Evolutionary conservation across 2,329 filamentous ascomycete species (phyloP), one percentile per base, ranked within the genome.

Genomic region (Aphanocladium album): DNA sequence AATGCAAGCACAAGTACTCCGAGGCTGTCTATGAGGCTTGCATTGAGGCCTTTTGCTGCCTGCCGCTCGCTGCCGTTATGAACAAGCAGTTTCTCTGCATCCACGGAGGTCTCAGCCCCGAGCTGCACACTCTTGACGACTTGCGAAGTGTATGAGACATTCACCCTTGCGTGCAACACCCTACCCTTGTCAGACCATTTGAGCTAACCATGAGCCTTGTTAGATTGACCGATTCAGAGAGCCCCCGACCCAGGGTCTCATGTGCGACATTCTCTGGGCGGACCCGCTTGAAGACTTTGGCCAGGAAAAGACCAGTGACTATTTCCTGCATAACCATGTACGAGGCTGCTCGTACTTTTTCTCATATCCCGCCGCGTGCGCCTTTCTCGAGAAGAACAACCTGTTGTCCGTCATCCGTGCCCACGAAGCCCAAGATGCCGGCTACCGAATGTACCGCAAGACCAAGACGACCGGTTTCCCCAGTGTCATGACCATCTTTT

Each of bases 71-170:
- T 61, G 95, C 95, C 30, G 88, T 99, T 67, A 99, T 99, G 95
- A 99, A 99, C 85, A 99, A 99, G 82, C 95, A 99, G 76, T 99
- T 99, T 77, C 80, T 99, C 67, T 99, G 95, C 74, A 98, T 99
- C 69, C 95, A 99, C 74, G 95, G 95, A 71, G 95, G 95, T 64
- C 80, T 99, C 68, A 97, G 93, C 74, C 95, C 95, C 7, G 95
- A 99, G 76, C 80, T 99, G 64, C 93, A 98, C 75, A 97, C 93
- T 5, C 82, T 99, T 58, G 95, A 99, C 68, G 95, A 99, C 70
- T 78, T 99, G 68, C 92, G 93, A 81, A 89, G 82, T 72, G 91
- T 95, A 78, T 67, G 89, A 45, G 27, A 25, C 27, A 21, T 19
- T 1, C 5, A 9, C 11, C 5, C 33, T 25, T 43, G 9, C 14